Base-by-base conservation (phyloP, 768 basidiomycete species). In the Suillus brevipes region DNA sequence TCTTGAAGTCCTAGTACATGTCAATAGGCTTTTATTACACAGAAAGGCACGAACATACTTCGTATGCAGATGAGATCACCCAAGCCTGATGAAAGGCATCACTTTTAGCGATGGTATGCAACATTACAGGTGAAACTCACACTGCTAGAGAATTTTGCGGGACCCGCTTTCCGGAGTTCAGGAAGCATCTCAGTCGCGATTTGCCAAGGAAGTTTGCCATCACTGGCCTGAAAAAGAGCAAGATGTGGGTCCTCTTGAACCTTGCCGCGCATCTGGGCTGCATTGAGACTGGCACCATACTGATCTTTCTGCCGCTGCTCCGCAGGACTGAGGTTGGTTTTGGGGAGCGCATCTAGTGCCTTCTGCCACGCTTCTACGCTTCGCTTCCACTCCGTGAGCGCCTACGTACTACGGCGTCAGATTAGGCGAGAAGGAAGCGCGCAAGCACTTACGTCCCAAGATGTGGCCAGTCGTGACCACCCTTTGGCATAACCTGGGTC, bases 401-500 rank as follows among this genome's bases (percentile, higher is more conserved):
- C 71, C 36, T 61, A 45, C 7, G 13, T 23, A 31, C 6, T 23
- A 31, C 3, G 23, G 31, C 6, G 10, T 62, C 34, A 62, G 50
- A 37, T 36, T 7, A n/a, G 12, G 20, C 14, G 40, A 28, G 20
- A 28, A 31, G 28, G 18, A 20, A 36, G 23, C 16, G 31, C 6
- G 55, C 34, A 40, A 37, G 20, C 6, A 38, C 62, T 60, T 34
- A 79, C 79, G 40, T 69, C 68, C 38, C 69, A 64, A 40, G 76
- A 80, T 37, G 75, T 71, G 16, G 75, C 82, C 14, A 80, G 70
- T 62, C 83, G 73, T 37, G 74, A 75, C 79, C 80, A 82, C 40
- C 75, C 81, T 67, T 83, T 83, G 13, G 75, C 71, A 60, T 80
- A 84, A 2, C 65, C 70, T 6, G 82, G 77, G 63, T 83, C 80